Base-by-base conservation (phyloP, 2,329 filamentous ascomycete species). In the Cytospora paraplurivora region DNA sequence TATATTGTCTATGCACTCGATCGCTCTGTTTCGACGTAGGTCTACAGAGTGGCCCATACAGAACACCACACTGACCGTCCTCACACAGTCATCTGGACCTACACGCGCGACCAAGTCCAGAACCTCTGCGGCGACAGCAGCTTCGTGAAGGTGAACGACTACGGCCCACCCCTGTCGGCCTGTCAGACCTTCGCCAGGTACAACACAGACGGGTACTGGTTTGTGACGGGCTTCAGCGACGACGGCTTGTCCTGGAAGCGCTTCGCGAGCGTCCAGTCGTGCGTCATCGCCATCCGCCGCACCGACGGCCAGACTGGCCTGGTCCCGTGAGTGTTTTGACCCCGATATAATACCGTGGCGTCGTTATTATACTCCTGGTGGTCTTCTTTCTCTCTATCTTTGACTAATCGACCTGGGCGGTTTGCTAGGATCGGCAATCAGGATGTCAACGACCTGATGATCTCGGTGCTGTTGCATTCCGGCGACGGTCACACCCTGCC, bases 361-460 rank as follows among this genome's bases (percentile, higher is more conserved):
- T 2, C 37, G 27, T 13, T 6, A 33, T 19, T 19, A 50, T 19
- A 1, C 21, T 12, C 27, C 19, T 38, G 7, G 38, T n/a, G 54
- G 13, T 8, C 35, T 13, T 17, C 12, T 7, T n/a, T 21, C 12
- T 15, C n/a, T 15, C n/a, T 10, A 12, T 7, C 6, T 33, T n/a
- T 27, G 4, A 17, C 35, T 27, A 41, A 37, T 17, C 2, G 32
- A 12, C 17, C 1, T n/a, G 19, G 38, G 35, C 0, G 15, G 27
- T 1, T 37, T 5, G 41, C 21, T n/a, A 65, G 63, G 4, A 59
- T 65, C 47, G 63, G 63, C 5, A 65, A 65, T 7, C 54, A 65
- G 51, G 63, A 65, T 38, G 59, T 65, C 59, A 54, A 52, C 58
- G 63, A 65, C 34, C 34, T 65, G 1, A 52, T 65, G 33, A 44